These are phyloP conservation scores for Pseudocercospora macadamiae DNA, from an alignment of 2,329 filamentous ascomycete species.

Conservation along the genomic window DNA sequence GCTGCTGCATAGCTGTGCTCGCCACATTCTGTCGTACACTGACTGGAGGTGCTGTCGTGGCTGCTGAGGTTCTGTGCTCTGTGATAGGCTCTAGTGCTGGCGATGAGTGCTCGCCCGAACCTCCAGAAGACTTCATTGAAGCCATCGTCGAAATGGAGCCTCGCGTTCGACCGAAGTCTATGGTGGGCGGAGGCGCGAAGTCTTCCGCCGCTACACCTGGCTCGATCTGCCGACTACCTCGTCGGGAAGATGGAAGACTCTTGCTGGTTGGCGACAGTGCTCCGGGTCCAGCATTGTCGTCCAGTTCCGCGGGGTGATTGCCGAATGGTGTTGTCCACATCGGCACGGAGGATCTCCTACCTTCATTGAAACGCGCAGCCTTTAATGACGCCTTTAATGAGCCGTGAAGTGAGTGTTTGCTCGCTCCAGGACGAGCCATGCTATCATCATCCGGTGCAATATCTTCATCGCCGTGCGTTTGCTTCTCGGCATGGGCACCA, in stretches of 20 bases:
- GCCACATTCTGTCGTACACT: constrained; percentile 19
- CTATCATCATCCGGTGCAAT: constrained; percentile 32
- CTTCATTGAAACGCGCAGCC: constrained; percentile 8
- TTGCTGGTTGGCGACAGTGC: constrained; percentile 12
- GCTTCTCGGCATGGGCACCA: constrained; percentile 24
- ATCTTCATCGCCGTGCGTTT: constrained; percentile 14
- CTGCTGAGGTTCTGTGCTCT: constrained; percentile 23
- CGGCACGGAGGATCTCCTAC: constrained; percentile 27
- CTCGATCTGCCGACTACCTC: constrained; percentile 32
- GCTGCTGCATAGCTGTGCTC: constrained; percentile 21
- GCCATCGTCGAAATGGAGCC: constrained; percentile 30
- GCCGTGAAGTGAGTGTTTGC: background rate
- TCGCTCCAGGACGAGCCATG: background rate
- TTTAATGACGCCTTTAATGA: constrained; percentile 1
- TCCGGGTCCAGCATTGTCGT: constrained; percentile 8
- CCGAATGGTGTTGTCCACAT: constrained; percentile 28
- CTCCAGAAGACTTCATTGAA: constrained; percentile 25
- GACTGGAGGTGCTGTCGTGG: background rate
- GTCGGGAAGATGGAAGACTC: constrained; percentile 33
- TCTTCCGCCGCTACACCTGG: constrained; percentile 28
- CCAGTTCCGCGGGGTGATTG: background rate
- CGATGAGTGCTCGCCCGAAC: constrained; percentile 15
- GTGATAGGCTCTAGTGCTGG: constrained; percentile 29
- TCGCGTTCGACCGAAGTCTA: constrained; percentile 14
- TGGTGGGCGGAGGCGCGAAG: constrained; percentile 27